These are phyloP conservation scores for Zoysia japonica DNA, from an alignment of 176 grass and related monocot species.

Conservation along the genomic window DNA sequence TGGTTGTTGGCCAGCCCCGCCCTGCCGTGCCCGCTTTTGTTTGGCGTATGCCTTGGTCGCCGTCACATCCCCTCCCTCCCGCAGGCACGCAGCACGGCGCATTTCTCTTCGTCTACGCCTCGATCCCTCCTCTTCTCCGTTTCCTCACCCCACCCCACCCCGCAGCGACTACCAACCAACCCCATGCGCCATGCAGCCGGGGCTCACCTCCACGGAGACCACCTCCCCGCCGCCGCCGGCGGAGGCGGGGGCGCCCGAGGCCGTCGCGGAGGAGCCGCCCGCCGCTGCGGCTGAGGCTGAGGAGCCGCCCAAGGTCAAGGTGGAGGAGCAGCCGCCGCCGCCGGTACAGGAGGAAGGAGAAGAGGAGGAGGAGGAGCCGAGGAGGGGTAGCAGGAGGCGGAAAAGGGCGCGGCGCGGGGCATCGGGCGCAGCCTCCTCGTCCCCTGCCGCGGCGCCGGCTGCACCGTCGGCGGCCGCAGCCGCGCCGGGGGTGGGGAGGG, in stretches of 20 bases:
- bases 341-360: not conserved
- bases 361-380: not conserved
- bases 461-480: not conserved
- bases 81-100: too few species aligned
- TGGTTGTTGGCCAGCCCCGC: too few species aligned
- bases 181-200: constrained; percentile 54
- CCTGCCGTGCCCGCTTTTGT: too few species aligned
- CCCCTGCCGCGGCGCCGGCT: not conserved
- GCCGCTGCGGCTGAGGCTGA: not conserved
- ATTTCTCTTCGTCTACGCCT: not conserved
- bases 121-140: constrained; percentile 22
- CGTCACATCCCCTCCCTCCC: not conserved
- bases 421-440: not conserved
- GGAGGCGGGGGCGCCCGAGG: too few species aligned
- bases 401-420: constrained; percentile 21
- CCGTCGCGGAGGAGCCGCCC: not conserved
- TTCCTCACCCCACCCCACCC: not conserved
- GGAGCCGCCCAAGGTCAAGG: not conserved
- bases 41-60: constrained; percentile 10
- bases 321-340: not conserved
- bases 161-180: constrained; percentile 34
- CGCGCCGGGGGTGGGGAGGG: not conserved
- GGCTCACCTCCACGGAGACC: constrained; percentile 9
- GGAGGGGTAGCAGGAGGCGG: not conserved
- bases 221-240: not conserved